phyloP scores from a whole-genome alignment of 257 asterid species.

The Jasminum sambac region DNA sequence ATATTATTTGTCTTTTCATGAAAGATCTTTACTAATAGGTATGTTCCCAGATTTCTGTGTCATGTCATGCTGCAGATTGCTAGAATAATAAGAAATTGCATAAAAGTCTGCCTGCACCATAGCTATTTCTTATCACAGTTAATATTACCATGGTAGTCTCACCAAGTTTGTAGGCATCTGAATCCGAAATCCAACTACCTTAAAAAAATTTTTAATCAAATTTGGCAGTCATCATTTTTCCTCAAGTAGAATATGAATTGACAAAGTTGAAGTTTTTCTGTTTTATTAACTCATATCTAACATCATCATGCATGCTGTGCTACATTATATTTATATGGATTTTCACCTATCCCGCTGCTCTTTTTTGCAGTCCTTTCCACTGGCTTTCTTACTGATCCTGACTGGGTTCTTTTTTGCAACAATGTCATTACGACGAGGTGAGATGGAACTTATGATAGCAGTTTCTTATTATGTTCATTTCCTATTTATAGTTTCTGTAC shows the following conservation, averaged over 20 bases:
- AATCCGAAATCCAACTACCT: neutral
- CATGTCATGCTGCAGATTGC: neutral
- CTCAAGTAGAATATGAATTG: neutral
- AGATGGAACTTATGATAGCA: constrained; percentile 27
- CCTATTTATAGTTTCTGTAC: constrained; percentile 13
- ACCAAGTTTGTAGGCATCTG: neutral
- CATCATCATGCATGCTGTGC: constrained; percentile 7
- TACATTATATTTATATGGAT: constrained; percentile 2
- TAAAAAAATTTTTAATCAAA: neutral
- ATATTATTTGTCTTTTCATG: neutral
- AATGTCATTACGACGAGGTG: constrained; percentile 71
- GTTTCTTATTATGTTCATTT: constrained; percentile 18
- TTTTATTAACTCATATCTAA: neutral
- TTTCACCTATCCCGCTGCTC: constrained; percentile 8
- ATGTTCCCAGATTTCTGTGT: too few species aligned
- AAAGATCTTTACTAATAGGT: too few species aligned
- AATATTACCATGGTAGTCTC: neutral
- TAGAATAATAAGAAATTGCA: neutral
- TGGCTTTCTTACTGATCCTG: constrained; percentile 62
- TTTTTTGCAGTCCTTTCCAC: constrained; percentile 74
- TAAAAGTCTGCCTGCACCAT: neutral
- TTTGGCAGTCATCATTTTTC: neutral
- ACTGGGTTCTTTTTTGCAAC: constrained; percentile 58
- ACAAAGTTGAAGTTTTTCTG: neutral
- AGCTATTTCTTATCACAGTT: neutral